phyloP scores from a whole-genome alignment of 805 yeast species.

The Spathaspora boniae region DNA sequence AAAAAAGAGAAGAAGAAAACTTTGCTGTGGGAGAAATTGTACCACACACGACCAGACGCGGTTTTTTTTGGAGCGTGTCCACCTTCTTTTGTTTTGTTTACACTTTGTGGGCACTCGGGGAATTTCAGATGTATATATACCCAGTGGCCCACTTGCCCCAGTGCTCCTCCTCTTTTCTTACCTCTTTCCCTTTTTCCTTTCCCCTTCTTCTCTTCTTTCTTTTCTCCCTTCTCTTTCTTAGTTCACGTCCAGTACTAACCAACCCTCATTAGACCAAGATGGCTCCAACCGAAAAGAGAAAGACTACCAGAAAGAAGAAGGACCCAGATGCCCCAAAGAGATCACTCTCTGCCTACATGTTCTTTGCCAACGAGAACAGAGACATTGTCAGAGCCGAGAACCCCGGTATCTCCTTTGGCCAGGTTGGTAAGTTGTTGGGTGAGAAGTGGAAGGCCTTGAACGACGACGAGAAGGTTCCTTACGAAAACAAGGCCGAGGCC shows the following conservation, averaged over 20 bases:
- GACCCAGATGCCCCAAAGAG: constrained; percentile 99
- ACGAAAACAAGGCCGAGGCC: constrained; percentile 88
- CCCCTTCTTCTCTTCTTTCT: background rate
- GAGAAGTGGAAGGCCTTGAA: constrained; percentile 93
- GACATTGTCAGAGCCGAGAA: constrained; percentile 93
- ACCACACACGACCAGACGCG: background rate
- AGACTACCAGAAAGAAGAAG: constrained; percentile 46
- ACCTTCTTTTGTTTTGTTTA: background rate
- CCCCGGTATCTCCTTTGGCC: constrained; percentile 94
- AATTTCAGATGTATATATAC: background rate
- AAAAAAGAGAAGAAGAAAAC: background rate
- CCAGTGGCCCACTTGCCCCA: background rate
- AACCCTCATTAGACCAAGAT: constrained; percentile 8
- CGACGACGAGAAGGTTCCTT: constrained; percentile 81
- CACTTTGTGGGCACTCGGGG: background rate
- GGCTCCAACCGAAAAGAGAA: constrained; percentile 36
- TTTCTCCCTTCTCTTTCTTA: background rate
- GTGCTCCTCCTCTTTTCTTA: background rate
- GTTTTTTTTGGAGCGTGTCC: background rate
- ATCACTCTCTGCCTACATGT: constrained; percentile 97
- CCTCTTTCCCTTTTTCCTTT: background rate
- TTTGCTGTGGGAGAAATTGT: background rate
- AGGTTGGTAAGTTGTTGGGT: constrained; percentile 92
- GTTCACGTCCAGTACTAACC: constrained; percentile 1
- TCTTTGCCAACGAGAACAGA: constrained; percentile 96